Evolutionary conservation across 1,284 basidiomycete genomes (phyloP).

Genomic region (Irpex sp.): DNA sequence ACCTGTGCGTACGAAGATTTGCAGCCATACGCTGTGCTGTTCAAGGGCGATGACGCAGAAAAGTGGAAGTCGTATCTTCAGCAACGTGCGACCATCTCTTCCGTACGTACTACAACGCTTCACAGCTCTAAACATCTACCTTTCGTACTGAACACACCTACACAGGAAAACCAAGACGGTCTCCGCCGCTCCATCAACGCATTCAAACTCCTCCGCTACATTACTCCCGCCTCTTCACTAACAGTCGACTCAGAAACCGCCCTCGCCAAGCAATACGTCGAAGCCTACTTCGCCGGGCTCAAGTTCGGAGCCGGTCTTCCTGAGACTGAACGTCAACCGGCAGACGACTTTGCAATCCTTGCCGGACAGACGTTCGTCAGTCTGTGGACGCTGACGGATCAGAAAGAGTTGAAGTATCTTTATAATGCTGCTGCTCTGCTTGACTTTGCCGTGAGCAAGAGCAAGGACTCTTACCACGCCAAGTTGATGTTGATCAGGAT

Average conservation of each 20-base stretch:
- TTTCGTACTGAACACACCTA: neutral
- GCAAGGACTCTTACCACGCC: conserved; percentile 75
- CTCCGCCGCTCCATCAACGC: conserved; percentile 66
- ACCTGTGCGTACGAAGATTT: conserved; percentile 86
- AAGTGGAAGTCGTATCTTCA: conserved; percentile 59
- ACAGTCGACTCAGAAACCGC: conserved; percentile 53
- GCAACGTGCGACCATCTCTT: conserved; percentile 32
- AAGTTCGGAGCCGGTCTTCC: conserved; percentile 63
- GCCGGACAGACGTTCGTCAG: conserved; percentile 67
- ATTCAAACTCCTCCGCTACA: conserved; percentile 67
- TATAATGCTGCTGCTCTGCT: conserved; percentile 61
- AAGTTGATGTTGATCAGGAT: conserved; percentile 74
- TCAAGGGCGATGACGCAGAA: conserved; percentile 42
- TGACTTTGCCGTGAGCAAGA: conserved; percentile 70
- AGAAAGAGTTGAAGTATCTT: conserved; percentile 42
- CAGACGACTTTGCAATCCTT: conserved; percentile 80
- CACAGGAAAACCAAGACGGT: conserved; percentile 42
- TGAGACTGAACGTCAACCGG: conserved; percentile 80
- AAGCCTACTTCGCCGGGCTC: conserved; percentile 63
- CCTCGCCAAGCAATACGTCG: conserved; percentile 49
- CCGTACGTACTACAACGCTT: conserved; percentile 37
- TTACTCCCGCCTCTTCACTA: conserved; percentile 42
- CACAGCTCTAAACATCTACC: neutral
- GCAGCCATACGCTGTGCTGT: conserved; percentile 49
- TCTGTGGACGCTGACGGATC: conserved; percentile 52